Conservation (phyloP, 2,329 filamentous ascomycete species). For the Clarireedia homoeocarpa region DNA sequence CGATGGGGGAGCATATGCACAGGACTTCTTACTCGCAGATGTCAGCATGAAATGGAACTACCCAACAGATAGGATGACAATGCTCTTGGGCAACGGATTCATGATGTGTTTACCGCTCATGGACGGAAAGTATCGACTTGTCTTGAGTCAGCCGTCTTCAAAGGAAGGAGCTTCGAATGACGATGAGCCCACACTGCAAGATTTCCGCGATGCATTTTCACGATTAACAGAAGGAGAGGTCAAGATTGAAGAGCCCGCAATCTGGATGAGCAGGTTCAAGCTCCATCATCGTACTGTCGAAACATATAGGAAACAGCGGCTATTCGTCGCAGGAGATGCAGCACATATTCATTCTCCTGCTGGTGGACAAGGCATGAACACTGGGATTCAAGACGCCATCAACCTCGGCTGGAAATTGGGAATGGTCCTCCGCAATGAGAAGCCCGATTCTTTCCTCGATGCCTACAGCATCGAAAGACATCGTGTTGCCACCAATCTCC, state of each 20-base stretch:
- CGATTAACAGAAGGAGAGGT: slow-evolving; percentile 24
- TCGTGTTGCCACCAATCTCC: slow-evolving; percentile 36
- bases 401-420: slow-evolving; percentile 32
- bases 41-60: slow-evolving; percentile 26
- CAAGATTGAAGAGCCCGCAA: slow-evolving; percentile 22
- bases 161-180: slow-evolving; percentile 8
- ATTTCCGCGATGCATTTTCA: slow-evolving; percentile 29
- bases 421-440: slow-evolving; percentile 24
- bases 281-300: slow-evolving; percentile 37
- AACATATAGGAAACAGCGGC: slow-evolving; percentile 35
- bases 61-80: slow-evolving; percentile 4
- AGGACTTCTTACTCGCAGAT: slow-evolving; percentile 39
- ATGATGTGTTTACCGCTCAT: slow-evolving; percentile 31
- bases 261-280: slow-evolving; percentile 39
- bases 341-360: slow-evolving; percentile 32
- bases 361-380: slow-evolving; percentile 34
- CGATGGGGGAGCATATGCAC: slow-evolving; percentile 35
- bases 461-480: slow-evolving; percentile 41
- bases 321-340: slow-evolving; percentile 31
- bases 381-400: slow-evolving; percentile 30
- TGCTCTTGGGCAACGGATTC: slow-evolving; percentile 31
- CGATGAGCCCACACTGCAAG: slow-evolving; percentile 24
- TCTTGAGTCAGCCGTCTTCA: slow-evolving; percentile 17
- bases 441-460: slow-evolving; percentile 35
- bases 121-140: slow-evolving; percentile 24